Evolutionary conservation across 2,329 filamentous ascomycete genomes (phyloP), one percentile per base, ranked within the genome.

Genomic region (Xylariaceae sp.): DNA sequence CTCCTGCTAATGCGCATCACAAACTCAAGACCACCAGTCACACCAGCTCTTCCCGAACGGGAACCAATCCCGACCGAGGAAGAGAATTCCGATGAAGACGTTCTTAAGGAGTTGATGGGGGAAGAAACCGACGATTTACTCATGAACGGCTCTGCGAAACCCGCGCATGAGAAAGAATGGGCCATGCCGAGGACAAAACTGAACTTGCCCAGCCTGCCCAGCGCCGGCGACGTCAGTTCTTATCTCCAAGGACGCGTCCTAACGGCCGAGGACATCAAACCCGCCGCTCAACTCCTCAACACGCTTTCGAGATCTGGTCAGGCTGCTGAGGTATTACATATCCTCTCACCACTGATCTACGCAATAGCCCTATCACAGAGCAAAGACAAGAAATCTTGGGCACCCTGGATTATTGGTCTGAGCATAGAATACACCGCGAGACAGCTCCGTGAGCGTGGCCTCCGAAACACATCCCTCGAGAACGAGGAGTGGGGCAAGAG

Each of bases 201-300:
- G 57, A 86, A 82, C 21, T 77, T 98, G 37, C 92, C 93, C 1
- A 85, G 82, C 37, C 74, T 98, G 14, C 93, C 93, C 0, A 83
- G 85, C 45, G 79, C 85, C 1, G 79, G 83, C 42, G 88, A 95
- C 57, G 91, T 96, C 48, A 88, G 88, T 40, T 82, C 80, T 36
- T 98, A 95, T 66, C 79, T 98, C 4, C 80, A 95, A 20, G 85
- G 86, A 25, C 91, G 94, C 55, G 92, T 97, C 11, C 76, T 98
- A 37, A 95, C 89, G 0, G 89, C 93, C 7, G 93, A 98, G 68
- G 93, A 97, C 63, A 93, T 98, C 72, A 96, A 95, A 65, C 88
- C 92, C 0, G 88, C 93, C 0, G 85, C 86, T 27, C 84, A 86
- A 43, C 78, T 98, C 6, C 75, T 97, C n/a, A 91, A 94, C 63